These are phyloP conservation scores for Colletotrichum liriopes DNA, from an alignment of 2,329 filamentous ascomycete genomes.

Conservation along the genomic window DNA sequence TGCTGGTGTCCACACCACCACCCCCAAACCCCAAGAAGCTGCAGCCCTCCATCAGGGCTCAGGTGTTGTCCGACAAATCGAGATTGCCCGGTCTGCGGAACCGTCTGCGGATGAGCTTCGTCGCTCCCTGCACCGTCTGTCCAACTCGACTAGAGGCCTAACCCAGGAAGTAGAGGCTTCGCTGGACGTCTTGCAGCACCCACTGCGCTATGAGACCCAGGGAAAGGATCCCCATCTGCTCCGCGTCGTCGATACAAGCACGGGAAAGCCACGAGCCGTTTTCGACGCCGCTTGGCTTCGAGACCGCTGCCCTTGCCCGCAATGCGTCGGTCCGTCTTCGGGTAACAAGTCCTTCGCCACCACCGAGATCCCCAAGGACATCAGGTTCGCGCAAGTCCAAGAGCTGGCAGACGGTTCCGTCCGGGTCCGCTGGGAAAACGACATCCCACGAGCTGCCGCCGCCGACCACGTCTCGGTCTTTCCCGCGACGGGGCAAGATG, in stretches of 20 bases:
- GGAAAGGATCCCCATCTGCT: background rate
- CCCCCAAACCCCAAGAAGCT: constrained; percentile 20
- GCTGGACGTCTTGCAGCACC: background rate
- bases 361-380: constrained; percentile 55
- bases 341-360: constrained; percentile 71
- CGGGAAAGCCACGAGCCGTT: background rate
- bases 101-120: background rate
- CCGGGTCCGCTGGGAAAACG: constrained; percentile 71
- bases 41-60: constrained; percentile 2
- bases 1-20: constrained; percentile 31
- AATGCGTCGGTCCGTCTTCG: constrained; percentile 71
- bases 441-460: constrained; percentile 54
- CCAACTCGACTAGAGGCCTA: background rate
- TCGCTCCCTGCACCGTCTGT: background rate
- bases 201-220: background rate
- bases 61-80: background rate
- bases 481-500: constrained; percentile 47
- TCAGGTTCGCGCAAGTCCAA: constrained; percentile 52
- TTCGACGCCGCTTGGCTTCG: constrained; percentile 57
- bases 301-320: constrained; percentile 68
- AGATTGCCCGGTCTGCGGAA: background rate
- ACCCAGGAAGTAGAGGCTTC: background rate
- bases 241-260: background rate
- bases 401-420: constrained; percentile 61
- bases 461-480: constrained; percentile 57